Percentiles rank a stretch among this genome's conserved stretches.
These are phyloP conservation scores for Aspergillus cejpii DNA, from an alignment of 2,329 filamentous ascomycete species.

Conservation along the genomic window DNA sequence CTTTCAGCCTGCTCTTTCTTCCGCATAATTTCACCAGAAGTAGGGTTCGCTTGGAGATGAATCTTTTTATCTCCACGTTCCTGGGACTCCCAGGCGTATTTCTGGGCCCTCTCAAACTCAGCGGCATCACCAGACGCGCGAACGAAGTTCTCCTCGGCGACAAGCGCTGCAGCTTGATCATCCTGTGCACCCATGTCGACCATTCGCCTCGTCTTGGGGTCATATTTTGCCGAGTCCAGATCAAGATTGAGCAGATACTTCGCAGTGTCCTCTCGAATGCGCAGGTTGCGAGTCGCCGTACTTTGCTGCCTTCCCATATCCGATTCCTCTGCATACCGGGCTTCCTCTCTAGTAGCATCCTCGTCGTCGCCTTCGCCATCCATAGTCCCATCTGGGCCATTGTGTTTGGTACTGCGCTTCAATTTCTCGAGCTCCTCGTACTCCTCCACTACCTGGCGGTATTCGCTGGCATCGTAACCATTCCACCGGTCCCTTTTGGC, in stretches of 20 bases:
- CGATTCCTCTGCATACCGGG: constrained; percentile 81
- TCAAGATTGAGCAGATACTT: constrained; percentile 95
- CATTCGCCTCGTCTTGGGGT: constrained; percentile 90
- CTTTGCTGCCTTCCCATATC: constrained; percentile 94
- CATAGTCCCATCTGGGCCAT: constrained; percentile 44
- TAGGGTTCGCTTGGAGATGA: constrained; percentile 94
- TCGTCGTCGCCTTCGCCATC: constrained; percentile 53
- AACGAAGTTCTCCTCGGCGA: constrained; percentile 90
- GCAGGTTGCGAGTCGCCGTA: constrained; percentile 81
- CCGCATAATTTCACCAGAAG: constrained; percentile 75
- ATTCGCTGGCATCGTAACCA: constrained; percentile 87
- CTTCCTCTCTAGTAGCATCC: constrained; percentile 40
- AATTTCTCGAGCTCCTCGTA: constrained; percentile 80
- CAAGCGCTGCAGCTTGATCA: constrained; percentile 72
- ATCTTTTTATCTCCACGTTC: constrained; percentile 72
- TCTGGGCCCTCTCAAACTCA: constrained; percentile 83
- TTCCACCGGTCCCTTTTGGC: constrained; percentile 98
- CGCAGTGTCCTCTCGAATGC: constrained; percentile 91
- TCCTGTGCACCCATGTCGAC: constrained; percentile 74
- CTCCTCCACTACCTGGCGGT: constrained; percentile 77
- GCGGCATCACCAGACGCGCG: constrained; percentile 81
- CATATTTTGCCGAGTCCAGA: constrained; percentile 92
- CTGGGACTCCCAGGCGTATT: constrained; percentile 92
- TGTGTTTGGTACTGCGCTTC: constrained; percentile 49
- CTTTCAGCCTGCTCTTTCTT: constrained; percentile 72